phyloP scores from a whole-genome alignment of 2,329 filamentous ascomycete species.

The Fusarium duplospermum region DNA sequence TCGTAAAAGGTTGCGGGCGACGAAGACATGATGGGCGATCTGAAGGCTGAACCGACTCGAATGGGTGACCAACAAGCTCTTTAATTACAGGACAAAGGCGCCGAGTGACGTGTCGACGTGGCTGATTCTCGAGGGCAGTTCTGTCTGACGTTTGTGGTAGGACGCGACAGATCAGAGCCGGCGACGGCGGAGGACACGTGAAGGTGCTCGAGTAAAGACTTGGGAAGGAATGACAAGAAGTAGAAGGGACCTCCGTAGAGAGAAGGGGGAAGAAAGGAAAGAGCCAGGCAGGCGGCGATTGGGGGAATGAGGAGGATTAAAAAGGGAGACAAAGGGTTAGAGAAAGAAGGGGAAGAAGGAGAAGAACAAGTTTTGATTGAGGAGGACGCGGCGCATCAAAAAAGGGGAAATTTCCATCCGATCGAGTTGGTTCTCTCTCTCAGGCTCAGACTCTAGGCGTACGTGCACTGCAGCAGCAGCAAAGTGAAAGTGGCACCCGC shows the following conservation, averaged over 20 bases:
- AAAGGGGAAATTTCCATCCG: conserved; percentile 54
- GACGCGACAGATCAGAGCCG: conserved; percentile 30
- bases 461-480: conserved; percentile 13
- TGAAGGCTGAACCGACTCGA: conserved; percentile 22
- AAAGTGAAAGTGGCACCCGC: conserved; percentile 41
- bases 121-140: conserved; percentile 26
- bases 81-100: conserved; percentile 23
- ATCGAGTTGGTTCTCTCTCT: conserved; percentile 32
- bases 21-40: conserved; percentile 50
- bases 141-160: conserved; percentile 6
- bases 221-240: conserved; percentile 53
- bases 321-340: conserved; percentile 34
- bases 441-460: background rate
- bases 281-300: conserved; percentile 34
- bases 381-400: conserved; percentile 45
- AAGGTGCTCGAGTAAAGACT: conserved; percentile 34
- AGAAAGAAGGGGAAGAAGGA: conserved; percentile 45
- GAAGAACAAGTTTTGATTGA: conserved; percentile 41
- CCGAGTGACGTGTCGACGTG: conserved; percentile 33
- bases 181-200: conserved; percentile 43
- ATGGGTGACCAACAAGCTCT: conserved; percentile 11
- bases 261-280: conserved; percentile 31
- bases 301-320: conserved; percentile 41
- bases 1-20: conserved; percentile 61
- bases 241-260: conserved; percentile 44